These are phyloP conservation scores for Chloris gayana DNA, from an alignment of 176 grass and related monocot genomes.

Conservation along the genomic window DNA sequence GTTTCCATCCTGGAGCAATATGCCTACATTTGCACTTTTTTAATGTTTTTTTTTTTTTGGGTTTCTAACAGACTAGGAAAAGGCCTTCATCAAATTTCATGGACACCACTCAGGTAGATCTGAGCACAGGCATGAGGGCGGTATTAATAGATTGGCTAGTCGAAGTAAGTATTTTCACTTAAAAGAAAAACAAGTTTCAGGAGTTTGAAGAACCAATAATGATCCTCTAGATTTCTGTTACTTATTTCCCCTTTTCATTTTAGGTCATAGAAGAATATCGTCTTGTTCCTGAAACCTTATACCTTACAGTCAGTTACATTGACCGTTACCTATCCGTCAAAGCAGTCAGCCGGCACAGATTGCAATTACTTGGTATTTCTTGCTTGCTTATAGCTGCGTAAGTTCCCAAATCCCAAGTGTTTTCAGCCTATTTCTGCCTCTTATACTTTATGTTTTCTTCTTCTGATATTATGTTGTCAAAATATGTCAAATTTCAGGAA, in stretches of 20 bases:
- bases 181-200: background rate
- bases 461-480: constrained; percentile 26
- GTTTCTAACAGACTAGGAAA: constrained; percentile 69
- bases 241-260: constrained; percentile 17
- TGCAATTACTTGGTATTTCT: constrained; percentile 86
- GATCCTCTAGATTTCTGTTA: background rate
- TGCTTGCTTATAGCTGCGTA: constrained; percentile 96
- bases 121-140: constrained; percentile 79
- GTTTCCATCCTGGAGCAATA: constrained; percentile 4
- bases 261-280: constrained; percentile 89
- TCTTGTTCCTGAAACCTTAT: constrained; percentile 86
- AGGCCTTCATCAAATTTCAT: constrained; percentile 75
- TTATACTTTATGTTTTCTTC: background rate
- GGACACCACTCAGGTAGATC: constrained; percentile 75
- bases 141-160: constrained; percentile 94
- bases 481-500: constrained; percentile 62
- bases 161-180: constrained; percentile 55
- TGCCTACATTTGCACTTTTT: background rate
- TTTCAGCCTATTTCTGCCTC: background rate
- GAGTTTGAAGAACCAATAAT: constrained; percentile 1
- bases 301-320: constrained; percentile 84
- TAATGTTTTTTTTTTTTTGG: constrained; percentile 26
- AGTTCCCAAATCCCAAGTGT: constrained; percentile 42
- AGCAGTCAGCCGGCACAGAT: constrained; percentile 58
- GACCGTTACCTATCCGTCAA: constrained; percentile 86